Conservation (phyloP, 139 green algal species). For the Chlamydomonas sp. region DNA sequence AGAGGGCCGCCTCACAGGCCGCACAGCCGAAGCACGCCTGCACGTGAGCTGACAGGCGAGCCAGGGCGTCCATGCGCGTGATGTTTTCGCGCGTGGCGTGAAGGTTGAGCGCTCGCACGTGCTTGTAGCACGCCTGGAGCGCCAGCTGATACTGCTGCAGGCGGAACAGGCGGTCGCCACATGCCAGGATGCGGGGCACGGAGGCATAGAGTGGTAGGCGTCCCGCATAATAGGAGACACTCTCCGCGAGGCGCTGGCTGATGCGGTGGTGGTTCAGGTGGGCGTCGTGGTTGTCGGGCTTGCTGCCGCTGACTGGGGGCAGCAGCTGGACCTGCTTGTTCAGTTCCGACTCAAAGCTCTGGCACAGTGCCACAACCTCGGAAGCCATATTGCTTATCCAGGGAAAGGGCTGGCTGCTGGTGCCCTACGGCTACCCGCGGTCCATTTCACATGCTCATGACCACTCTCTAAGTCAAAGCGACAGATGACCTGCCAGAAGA, state of each 20-base stretch:
- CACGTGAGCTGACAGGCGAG: conserved; percentile 46
- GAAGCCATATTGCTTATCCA: neutral
- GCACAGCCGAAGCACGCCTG: conserved; percentile 55
- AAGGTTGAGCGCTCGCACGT: conserved; percentile 31
- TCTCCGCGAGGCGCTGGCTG: conserved; percentile 50
- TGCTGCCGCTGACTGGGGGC: conserved; percentile 7
- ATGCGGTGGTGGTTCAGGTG: conserved; percentile 52
- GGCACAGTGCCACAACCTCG: conserved; percentile 47
- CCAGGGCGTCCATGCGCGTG: conserved; percentile 33
- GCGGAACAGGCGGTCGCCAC: conserved; percentile 42
- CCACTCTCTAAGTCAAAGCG: too few species aligned
- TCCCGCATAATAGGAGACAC: conserved; percentile 53
- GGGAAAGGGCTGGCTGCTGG: neutral
- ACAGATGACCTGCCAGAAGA: too few species aligned
- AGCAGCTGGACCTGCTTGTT: conserved; percentile 45
- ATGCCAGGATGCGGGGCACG: conserved; percentile 52
- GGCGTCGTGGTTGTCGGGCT: conserved; percentile 49
- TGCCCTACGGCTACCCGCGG: too few species aligned
- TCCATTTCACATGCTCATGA: too few species aligned
- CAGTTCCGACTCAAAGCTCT: conserved; percentile 58
- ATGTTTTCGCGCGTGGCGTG: conserved; percentile 34
- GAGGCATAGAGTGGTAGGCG: conserved; percentile 49
- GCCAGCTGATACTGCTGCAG: conserved; percentile 52
- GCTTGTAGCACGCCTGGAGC: conserved; percentile 47
- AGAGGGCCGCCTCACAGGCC: conserved; percentile 44